These are phyloP conservation scores for Claviceps sp. DNA, from an alignment of 2,329 filamentous ascomycete species.

Conservation along the genomic window DNA sequence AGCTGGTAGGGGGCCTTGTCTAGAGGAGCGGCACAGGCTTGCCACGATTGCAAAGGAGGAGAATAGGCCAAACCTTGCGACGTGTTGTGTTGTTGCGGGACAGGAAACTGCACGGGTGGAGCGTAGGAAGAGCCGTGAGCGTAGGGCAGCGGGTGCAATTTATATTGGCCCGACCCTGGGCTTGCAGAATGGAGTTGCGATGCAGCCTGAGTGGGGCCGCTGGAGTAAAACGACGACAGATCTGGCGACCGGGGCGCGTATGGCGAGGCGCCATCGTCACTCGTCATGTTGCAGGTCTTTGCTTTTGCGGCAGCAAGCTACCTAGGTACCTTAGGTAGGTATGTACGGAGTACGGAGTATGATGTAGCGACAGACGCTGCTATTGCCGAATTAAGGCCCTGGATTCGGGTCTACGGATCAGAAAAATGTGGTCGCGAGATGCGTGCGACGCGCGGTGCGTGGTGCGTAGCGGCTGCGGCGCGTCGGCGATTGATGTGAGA, in stretches of 20 bases:
- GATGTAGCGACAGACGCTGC: background rate
- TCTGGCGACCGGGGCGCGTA: slow-evolving; percentile 48
- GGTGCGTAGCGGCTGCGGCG: background rate
- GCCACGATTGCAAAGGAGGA: slow-evolving; percentile 8
- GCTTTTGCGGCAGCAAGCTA: slow-evolving; percentile 3
- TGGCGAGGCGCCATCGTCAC: slow-evolving; percentile 25
- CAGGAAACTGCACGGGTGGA: slow-evolving; percentile 17
- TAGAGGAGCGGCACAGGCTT: slow-evolving; percentile 9
- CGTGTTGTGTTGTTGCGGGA: slow-evolving; percentile 13
- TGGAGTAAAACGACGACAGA: slow-evolving; percentile 41
- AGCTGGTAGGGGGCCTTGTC: slow-evolving; percentile 7
- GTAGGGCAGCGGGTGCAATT: slow-evolving; percentile 19
- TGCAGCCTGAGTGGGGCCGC: slow-evolving; percentile 15
- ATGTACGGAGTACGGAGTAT: background rate
- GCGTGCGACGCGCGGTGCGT: background rate
- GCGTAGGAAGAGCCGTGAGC: slow-evolving; percentile 12
- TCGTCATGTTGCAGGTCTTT: slow-evolving; percentile 25
- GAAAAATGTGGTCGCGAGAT: background rate
- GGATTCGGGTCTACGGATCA: background rate
- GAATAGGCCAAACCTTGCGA: slow-evolving; percentile 13
- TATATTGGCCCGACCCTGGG: slow-evolving; percentile 18
- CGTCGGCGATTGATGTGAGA: background rate
- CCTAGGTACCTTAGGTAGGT: background rate
- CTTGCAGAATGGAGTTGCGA: slow-evolving; percentile 9
- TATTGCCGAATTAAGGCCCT: background rate